Conservation (phyloP, 23 red algal genomes). For the Gracilaria domingensis region DNA sequence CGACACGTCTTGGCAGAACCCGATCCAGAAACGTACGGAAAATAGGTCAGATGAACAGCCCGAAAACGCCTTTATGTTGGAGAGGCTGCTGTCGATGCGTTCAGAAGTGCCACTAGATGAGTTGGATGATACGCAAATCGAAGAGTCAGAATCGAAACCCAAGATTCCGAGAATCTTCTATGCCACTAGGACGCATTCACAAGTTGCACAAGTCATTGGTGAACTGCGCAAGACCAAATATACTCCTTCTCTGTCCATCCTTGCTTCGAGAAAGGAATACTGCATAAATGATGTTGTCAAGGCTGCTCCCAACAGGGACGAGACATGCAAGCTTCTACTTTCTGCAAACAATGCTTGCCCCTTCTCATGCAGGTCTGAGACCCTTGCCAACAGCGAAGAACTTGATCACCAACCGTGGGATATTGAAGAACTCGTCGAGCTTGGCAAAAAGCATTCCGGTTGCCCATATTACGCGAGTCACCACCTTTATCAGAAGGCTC, state of each 20-base stretch:
- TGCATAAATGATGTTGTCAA: slow-evolving; percentile 82
- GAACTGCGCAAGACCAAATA: slow-evolving; percentile 86
- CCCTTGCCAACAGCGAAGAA: slow-evolving; percentile 9
- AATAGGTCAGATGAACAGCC: slow-evolving; percentile 1
- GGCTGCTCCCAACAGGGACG: slow-evolving; percentile 33
- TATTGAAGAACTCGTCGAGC: slow-evolving; percentile 85
- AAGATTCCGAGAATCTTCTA: slow-evolving; percentile 90
- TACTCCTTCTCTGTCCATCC: slow-evolving; percentile 62
- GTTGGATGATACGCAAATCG: background rate
- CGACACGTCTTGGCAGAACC: slow-evolving; percentile 41
- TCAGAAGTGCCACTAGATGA: slow-evolving; percentile 2
- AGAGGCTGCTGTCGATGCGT: slow-evolving; percentile 16
- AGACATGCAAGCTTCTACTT: slow-evolving; percentile 25
- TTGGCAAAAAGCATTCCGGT: slow-evolving; percentile 57
- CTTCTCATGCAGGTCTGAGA: background rate
- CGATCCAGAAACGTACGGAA: background rate
- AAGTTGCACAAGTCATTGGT: slow-evolving; percentile 84
- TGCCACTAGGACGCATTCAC: slow-evolving; percentile 92
- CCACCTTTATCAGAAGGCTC: slow-evolving; percentile 64
- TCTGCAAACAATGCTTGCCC: slow-evolving; percentile 11
- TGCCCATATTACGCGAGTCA: slow-evolving; percentile 88
- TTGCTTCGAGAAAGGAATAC: slow-evolving; percentile 87
- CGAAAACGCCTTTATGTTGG: slow-evolving; percentile 45
- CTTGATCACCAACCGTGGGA: slow-evolving; percentile 51
- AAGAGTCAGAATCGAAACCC: background rate